phyloP scores from a whole-genome alignment of 2,329 filamentous ascomycete species.

The Apiospora rasikravindrae region DNA sequence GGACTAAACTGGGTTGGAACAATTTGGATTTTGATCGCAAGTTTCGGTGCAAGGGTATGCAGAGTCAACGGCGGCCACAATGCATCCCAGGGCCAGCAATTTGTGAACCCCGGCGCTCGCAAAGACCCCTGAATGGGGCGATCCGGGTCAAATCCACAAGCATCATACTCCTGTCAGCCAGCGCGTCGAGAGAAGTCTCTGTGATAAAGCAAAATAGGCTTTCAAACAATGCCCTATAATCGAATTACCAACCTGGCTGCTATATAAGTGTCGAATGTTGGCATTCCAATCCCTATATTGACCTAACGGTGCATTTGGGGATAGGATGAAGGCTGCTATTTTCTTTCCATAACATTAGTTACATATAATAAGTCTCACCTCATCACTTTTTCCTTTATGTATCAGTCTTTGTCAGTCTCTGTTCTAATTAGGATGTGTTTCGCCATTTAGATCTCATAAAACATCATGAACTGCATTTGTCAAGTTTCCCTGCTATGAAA shows the following conservation, averaged over 20 bases:
- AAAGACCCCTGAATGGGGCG: neutral
- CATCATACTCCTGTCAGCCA: neutral
- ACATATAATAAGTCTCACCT: too few species aligned
- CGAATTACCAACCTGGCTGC: neutral
- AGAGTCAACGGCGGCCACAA: neutral
- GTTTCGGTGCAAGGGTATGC: neutral
- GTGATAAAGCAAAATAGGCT: neutral
- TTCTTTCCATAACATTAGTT: too few species aligned
- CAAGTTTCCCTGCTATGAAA: too few species aligned
- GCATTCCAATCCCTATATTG: neutral
- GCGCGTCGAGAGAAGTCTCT: neutral
- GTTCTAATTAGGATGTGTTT: too few species aligned
- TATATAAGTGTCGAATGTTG: neutral
- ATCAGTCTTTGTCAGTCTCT: too few species aligned
- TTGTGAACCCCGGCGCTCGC: too few species aligned
- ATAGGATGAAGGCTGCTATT: too few species aligned
- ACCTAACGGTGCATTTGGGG: neutral
- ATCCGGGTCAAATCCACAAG: neutral
- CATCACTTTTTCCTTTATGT: too few species aligned
- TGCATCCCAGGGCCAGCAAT: neutral
- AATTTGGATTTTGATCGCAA: neutral
- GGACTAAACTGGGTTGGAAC: neutral
- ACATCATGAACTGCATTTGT: neutral
- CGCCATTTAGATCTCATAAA: too few species aligned
- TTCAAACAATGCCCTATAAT: neutral